A percentile compares a stretch with the other conserved stretches of the same genome.
Conservation (phyloP, 202 grass and related monocot genomes). For the Bolboschoenoplectus hybrid region DNA sequence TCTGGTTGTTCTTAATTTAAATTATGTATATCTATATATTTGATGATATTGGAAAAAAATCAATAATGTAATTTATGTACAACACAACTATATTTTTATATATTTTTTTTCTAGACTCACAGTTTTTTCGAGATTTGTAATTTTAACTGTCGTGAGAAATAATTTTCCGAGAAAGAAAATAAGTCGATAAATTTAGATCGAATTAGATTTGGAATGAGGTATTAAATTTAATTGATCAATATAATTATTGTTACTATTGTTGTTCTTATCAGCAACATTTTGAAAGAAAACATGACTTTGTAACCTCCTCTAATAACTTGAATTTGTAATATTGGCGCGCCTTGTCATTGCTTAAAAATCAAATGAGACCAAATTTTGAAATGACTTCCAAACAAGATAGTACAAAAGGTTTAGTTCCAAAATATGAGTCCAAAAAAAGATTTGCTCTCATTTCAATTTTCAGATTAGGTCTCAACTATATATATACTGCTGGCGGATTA, state of each 20-base stretch:
- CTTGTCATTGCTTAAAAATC: constrained; percentile 36
- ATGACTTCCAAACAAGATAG: constrained; percentile 28
- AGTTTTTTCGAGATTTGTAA: too few species aligned
- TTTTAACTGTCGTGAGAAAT: too few species aligned
- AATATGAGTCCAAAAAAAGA: background rate
- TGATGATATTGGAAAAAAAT: too few species aligned
- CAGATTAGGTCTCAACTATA: background rate
- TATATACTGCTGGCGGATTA: background rate
- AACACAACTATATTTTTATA: too few species aligned
- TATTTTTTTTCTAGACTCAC: too few species aligned
- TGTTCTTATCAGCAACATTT: constrained; percentile 7
- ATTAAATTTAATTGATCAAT: background rate
- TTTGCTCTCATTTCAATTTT: background rate
- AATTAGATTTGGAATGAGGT: too few species aligned
- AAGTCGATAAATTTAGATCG: too few species aligned
- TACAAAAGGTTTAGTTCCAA: background rate
- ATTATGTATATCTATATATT: too few species aligned
- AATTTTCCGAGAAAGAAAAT: too few species aligned
- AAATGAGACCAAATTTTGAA: constrained; percentile 33
- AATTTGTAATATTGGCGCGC: background rate
- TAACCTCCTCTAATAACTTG: background rate
- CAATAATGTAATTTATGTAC: too few species aligned
- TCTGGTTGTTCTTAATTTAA: too few species aligned
- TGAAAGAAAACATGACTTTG: background rate
- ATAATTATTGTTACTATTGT: background rate